Conservation (phyloP, 2,329 filamentous ascomycete genomes). For the Coniochaeta prunicola region DNA sequence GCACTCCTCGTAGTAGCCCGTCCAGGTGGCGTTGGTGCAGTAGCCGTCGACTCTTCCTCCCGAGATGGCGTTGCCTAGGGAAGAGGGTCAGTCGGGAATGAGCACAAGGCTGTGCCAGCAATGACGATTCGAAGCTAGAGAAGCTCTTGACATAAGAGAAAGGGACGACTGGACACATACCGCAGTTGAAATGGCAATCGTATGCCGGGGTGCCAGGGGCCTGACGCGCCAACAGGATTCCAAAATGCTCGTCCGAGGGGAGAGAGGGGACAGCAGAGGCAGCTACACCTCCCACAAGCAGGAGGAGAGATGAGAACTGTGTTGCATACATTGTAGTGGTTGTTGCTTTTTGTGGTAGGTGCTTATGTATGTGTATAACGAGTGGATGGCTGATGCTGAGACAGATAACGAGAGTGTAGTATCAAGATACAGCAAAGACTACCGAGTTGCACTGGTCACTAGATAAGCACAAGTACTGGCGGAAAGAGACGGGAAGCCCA, state of each 20-base stretch:
- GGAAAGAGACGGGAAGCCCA: neutral
- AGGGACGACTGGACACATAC: conserved; percentile 21
- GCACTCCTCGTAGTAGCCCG: conserved; percentile 32
- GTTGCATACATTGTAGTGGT: conserved; percentile 2
- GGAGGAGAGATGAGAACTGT: neutral
- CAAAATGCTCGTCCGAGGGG: conserved; percentile 4
- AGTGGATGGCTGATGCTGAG: neutral
- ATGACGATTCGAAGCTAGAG: no score
- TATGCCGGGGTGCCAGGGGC: conserved; percentile 34
- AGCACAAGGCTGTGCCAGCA: neutral
- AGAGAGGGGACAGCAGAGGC: conserved; percentile 6
- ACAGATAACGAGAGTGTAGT: neutral
- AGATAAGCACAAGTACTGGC: neutral
- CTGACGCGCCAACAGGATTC: conserved; percentile 32
- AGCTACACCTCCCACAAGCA: conserved; percentile 4
- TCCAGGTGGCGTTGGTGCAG: conserved; percentile 32
- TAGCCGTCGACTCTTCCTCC: conserved; percentile 24
- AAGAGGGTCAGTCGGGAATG: conserved; percentile 2
- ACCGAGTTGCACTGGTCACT: neutral
- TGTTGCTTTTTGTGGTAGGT: neutral
- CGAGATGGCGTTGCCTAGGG: conserved; percentile 23
- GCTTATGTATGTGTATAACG: neutral
- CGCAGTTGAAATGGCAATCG: conserved; percentile 43
- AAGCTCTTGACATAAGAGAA: no score
- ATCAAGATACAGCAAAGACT: neutral